Conservation (phyloP, 139 green algal species). For the Micromonas pusilla region DNA sequence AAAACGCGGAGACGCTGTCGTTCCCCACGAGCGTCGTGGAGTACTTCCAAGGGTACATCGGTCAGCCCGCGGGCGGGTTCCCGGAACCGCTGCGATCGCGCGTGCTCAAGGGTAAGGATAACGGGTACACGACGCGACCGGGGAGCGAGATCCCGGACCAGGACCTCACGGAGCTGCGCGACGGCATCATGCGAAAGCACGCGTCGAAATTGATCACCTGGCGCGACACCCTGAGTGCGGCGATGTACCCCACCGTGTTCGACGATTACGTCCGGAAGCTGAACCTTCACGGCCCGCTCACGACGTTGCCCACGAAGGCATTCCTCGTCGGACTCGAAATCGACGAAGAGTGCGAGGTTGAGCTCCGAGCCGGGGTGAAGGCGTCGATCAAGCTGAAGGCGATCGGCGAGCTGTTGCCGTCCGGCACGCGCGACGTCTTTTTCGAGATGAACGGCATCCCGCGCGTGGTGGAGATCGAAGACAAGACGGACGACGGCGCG, state of each 20-base stretch:
- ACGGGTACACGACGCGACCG: conserved; percentile 53
- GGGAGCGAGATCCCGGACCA: conserved; percentile 56
- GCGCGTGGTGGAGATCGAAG: conserved; percentile 74
- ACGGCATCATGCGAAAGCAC: conserved; percentile 57
- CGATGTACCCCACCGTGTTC: conserved; percentile 80
- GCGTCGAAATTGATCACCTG: conserved; percentile 44
- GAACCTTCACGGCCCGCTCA: conserved; percentile 55
- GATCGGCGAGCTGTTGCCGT: conserved; percentile 65
- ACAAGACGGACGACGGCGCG: conserved; percentile 35
- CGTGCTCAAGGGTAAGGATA: conserved; percentile 64
- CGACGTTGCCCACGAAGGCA: conserved; percentile 74
- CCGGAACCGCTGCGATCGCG: conserved; percentile 71
- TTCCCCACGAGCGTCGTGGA: conserved; percentile 80
- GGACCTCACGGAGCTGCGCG: conserved; percentile 54
- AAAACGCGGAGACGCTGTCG: conserved; percentile 62
- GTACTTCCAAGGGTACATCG: conserved; percentile 54
- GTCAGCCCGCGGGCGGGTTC: conserved; percentile 67
- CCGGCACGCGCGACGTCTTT: conserved; percentile 75
- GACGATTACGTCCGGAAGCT: conserved; percentile 41
- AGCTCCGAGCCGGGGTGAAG: conserved; percentile 6
- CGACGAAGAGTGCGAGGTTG: conserved; percentile 77
- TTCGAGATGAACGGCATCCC: conserved; percentile 89
- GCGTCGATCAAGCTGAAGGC: conserved; percentile 68
- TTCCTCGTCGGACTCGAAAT: conserved; percentile 79
- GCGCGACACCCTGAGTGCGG: conserved; percentile 67